Conservation (phyloP, 352 stramenopile genomes). For the Aphanomyces invadans region DNA sequence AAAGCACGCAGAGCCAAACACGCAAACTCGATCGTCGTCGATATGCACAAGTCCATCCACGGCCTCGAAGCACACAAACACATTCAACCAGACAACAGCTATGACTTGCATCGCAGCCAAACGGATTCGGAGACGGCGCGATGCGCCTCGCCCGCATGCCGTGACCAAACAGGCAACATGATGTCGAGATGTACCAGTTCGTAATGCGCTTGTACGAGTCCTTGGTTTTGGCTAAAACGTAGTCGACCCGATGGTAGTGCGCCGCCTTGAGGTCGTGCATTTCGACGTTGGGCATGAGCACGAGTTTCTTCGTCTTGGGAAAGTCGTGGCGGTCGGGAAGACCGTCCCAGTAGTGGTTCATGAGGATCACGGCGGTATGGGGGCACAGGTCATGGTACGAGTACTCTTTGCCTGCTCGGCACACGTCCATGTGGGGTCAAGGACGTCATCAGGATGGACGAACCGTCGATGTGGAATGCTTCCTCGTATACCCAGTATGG, state of each 20-base stretch:
- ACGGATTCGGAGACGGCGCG: no score
- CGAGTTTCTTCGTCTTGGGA: conserved; percentile 30
- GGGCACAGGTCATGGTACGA: conserved; percentile 52
- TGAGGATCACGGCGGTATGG: conserved; percentile 41
- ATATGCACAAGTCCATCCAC: no score
- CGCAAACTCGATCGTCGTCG: no score
- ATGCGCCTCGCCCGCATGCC: no score
- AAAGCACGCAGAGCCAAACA: no score
- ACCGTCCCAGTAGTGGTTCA: conserved; percentile 50
- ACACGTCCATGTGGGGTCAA: not conserved
- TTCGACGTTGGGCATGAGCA: conserved; percentile 33
- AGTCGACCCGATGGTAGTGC: conserved; percentile 41
- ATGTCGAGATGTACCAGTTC: conserved; percentile 30
- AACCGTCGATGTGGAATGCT: conserved; percentile 37
- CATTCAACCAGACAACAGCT: no score
- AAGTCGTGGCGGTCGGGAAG: conserved; percentile 24
- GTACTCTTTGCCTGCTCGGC: conserved; percentile 26
- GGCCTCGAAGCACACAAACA: no score
- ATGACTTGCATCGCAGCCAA: no score
- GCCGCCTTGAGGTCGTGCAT: conserved; percentile 42
- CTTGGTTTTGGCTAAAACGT: conserved; percentile 54
- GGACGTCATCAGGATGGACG: not conserved
- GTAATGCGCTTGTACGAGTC: conserved; percentile 34
- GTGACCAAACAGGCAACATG: no score
- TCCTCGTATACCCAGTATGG: conserved; percentile 39